Percentiles rank a stretch among this genome's conserved stretches.
Evolutionary conservation across 2,329 filamentous ascomycete species (phyloP).

Genomic region (Dactylellina haptotyla): DNA sequence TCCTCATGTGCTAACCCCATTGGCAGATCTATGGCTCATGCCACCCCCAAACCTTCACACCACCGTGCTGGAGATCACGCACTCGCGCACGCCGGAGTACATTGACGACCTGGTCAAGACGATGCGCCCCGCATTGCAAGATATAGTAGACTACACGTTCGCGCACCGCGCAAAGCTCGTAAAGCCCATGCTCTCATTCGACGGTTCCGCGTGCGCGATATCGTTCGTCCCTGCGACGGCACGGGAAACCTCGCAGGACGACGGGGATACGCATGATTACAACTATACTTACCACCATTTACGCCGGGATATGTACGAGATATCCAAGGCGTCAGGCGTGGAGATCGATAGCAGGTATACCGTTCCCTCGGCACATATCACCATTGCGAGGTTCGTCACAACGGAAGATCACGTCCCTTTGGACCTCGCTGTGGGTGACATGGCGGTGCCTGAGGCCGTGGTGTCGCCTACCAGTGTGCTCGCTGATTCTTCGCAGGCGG

Average conservation of each 20-base stretch:
- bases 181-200: constrained; percentile 84
- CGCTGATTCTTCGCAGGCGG: constrained; percentile 47
- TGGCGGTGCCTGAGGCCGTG: constrained; percentile 61
- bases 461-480: constrained; percentile 32
- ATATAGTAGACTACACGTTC: constrained; percentile 73
- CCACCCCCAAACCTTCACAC: constrained; percentile 80
- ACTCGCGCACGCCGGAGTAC: constrained; percentile 76
- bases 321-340: constrained; percentile 72
- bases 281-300: constrained; percentile 92
- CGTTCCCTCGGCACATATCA: constrained; percentile 89
- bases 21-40: constrained; percentile 83
- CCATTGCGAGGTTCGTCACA: constrained; percentile 81
- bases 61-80: constrained; percentile 85
- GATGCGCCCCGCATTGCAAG: constrained; percentile 68
- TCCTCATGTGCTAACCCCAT: not conserved
- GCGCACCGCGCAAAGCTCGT: constrained; percentile 69
- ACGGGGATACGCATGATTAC: constrained; percentile 55
- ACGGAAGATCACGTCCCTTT: constrained; percentile 70
- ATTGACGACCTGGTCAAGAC: constrained; percentile 71
- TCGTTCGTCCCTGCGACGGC: constrained; percentile 81
- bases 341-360: constrained; percentile 81
- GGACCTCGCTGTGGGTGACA: constrained; percentile 54
- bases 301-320: constrained; percentile 77
- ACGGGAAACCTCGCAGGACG: constrained; percentile 22
- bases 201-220: constrained; percentile 83